phyloP scores from a whole-genome alignment of 2,329 filamentous ascomycete genomes.

The Phyllosticta capitalensis region DNA sequence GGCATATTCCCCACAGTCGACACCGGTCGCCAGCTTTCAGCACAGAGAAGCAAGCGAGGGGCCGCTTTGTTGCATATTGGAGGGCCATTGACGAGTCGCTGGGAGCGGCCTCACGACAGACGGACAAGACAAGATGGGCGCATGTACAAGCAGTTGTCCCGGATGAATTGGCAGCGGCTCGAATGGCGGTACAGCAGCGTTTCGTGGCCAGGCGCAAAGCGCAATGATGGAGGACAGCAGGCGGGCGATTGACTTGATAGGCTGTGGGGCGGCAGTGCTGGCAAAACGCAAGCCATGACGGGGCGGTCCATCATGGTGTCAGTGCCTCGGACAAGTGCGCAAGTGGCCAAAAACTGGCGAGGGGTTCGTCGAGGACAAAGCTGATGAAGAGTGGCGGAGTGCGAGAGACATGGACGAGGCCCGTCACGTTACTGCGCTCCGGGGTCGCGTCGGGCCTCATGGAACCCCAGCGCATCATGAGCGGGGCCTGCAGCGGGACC shows the following conservation, averaged over 20 bases:
- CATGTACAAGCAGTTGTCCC: slow-evolving; percentile 2
- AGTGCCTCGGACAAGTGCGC: slow-evolving; percentile 6
- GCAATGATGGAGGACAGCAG: slow-evolving; percentile 5
- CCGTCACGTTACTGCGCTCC: background rate
- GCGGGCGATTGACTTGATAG: slow-evolving; percentile 14
- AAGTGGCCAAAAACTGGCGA: slow-evolving; percentile 7
- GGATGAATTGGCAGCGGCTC: background rate
- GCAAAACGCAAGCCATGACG: slow-evolving; percentile 9
- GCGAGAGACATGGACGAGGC: background rate
- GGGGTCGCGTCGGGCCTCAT: background rate
- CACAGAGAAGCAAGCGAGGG: background rate
- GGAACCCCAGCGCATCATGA: background rate
- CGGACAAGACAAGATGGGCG: slow-evolving; percentile 2
- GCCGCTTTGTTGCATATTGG: background rate
- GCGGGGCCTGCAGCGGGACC: background rate
- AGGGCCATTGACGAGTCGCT: background rate
- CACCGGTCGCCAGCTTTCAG: background rate
- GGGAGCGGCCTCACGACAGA: slow-evolving; percentile 1
- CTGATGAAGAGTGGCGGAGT: background rate
- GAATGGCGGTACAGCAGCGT: background rate
- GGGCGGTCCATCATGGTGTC: slow-evolving; percentile 7
- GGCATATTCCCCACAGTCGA: background rate
- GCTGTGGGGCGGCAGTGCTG: slow-evolving; percentile 11
- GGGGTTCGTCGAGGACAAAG: background rate
- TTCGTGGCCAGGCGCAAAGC: background rate